Conservation (phyloP, 768 basidiomycete species). For the Butyriboletus loyo region DNA sequence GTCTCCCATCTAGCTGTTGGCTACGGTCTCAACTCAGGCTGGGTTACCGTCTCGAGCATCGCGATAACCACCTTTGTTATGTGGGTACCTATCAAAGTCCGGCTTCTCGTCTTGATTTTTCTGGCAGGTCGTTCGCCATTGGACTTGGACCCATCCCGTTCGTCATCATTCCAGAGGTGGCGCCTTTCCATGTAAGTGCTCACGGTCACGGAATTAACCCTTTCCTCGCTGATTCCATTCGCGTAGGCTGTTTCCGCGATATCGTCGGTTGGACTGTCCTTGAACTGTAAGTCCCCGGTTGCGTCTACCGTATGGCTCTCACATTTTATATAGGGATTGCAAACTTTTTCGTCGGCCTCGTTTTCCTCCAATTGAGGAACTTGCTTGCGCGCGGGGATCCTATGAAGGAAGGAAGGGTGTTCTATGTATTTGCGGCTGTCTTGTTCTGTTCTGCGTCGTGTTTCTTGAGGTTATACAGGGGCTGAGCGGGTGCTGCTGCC, state of each 20-base stretch:
- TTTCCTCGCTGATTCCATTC: neutral
- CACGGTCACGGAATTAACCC: neutral
- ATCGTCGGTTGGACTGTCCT: slow-evolving; percentile 69
- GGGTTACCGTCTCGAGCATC: slow-evolving; percentile 61
- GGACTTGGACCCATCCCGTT: slow-evolving; percentile 94
- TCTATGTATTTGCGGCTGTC: slow-evolving; percentile 74
- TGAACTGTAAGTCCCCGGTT: slow-evolving; percentile 53
- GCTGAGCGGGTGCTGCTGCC: slow-evolving; percentile 8
- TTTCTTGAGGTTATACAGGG: slow-evolving; percentile 28
- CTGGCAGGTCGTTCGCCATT: slow-evolving; percentile 73
- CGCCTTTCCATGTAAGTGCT: slow-evolving; percentile 66
- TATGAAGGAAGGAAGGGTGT: slow-evolving; percentile 79
- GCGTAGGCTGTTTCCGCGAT: slow-evolving; percentile 73
- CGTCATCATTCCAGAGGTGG: slow-evolving; percentile 87
- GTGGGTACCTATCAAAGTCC: slow-evolving; percentile 39
- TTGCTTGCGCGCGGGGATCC: slow-evolving; percentile 58
- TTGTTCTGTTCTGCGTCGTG: slow-evolving; percentile 34
- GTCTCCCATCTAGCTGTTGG: slow-evolving; percentile 66
- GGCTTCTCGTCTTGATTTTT: neutral
- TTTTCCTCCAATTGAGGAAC: slow-evolving; percentile 83
- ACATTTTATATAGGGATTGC: slow-evolving; percentile 56
- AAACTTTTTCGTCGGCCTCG: slow-evolving; percentile 82
- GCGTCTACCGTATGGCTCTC: neutral
- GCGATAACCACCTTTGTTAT: slow-evolving; percentile 80
- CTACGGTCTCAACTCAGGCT: slow-evolving; percentile 61